Evolutionary conservation across 169 alveolate genomes (phyloP).

Genomic region (Plasmodium malariae): DNA sequence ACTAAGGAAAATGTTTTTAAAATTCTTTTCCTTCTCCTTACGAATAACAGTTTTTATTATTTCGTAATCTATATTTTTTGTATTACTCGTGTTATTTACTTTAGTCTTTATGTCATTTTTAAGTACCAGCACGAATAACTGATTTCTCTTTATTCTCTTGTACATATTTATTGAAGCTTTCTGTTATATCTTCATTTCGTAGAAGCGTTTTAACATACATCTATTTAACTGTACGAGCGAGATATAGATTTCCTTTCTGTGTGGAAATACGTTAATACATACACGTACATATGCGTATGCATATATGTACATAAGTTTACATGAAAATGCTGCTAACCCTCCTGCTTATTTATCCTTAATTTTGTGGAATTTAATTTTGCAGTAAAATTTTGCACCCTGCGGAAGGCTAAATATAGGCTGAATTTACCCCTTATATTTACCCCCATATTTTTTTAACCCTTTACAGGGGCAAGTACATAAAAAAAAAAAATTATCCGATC

Average conservation of each 20-base stretch:
- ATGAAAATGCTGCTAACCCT: background rate
- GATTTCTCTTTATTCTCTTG: background rate
- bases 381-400: background rate
- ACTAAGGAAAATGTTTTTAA: constrained; percentile 44
- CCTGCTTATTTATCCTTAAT: background rate
- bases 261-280: background rate
- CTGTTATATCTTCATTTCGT: background rate
- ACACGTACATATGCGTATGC: background rate
- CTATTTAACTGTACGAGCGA: background rate
- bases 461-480: no score
- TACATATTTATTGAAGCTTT: constrained; percentile 16
- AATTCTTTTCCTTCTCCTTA: constrained; percentile 31
- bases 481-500: no score
- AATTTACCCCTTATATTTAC: no score
- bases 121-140: background rate
- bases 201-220: background rate
- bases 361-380: background rate
- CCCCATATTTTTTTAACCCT: no score
- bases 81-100: background rate
- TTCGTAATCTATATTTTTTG: constrained; percentile 30
- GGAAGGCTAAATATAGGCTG: background rate
- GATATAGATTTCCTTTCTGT: background rate
- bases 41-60: constrained; percentile 17
- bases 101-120: constrained; percentile 23
- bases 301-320: background rate